Evolutionary conservation across 2,329 filamentous ascomycete species (phyloP).

Genomic region (Ceratocystis destructans): DNA sequence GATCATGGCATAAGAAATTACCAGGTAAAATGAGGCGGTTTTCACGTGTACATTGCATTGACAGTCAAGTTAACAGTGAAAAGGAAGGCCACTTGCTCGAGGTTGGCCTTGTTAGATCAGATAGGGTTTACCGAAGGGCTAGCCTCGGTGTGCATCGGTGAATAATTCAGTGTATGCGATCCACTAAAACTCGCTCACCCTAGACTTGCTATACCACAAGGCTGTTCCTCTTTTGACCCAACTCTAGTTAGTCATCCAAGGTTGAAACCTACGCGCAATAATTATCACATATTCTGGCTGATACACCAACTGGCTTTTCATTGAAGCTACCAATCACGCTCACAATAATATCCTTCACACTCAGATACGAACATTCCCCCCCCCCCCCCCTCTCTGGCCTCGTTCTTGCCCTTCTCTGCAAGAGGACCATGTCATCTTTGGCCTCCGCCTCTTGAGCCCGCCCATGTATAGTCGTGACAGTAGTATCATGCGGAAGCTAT

Average conservation of each 20-base stretch:
- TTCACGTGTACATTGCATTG: background rate
- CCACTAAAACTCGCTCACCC: background rate
- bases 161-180: background rate
- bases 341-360: background rate
- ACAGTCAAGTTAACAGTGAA: background rate
- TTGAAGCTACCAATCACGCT: background rate
- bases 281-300: background rate
- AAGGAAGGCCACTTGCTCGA: background rate
- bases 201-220: background rate
- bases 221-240: background rate
- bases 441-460: slow-evolving; percentile 4
- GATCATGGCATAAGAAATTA: slow-evolving; percentile 17
- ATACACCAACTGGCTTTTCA: background rate
- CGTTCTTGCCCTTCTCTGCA: background rate
- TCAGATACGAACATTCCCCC: background rate
- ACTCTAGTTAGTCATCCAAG: background rate
- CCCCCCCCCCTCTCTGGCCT: background rate
- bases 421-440: slow-evolving; percentile 8
- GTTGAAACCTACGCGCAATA: background rate
- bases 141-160: slow-evolving; percentile 4
- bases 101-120: background rate
- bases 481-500: slow-evolving; percentile 47
- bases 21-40: background rate
- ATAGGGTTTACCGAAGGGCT: background rate
- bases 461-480: slow-evolving; percentile 26